These are phyloP conservation scores for Spatholobus suberectus DNA, from an alignment of 306 rosid species.

Conservation along the genomic window DNA sequence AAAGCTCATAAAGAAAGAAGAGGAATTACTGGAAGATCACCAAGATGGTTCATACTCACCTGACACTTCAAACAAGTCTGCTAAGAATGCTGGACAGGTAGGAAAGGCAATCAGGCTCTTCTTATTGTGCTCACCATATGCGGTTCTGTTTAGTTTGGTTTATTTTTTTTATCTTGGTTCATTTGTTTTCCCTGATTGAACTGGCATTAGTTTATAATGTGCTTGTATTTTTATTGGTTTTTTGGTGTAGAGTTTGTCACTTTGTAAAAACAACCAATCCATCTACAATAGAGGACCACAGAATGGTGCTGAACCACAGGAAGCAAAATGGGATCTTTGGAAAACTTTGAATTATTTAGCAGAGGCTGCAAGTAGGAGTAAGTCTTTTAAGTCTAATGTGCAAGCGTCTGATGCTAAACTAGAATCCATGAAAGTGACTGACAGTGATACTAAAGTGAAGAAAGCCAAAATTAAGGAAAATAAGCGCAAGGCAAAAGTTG, in stretches of 20 bases:
- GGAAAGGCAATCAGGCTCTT: conserved; percentile 32
- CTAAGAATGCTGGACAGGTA: conserved; percentile 58
- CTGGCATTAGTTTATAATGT: conserved; percentile 12
- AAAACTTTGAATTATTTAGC: conserved; percentile 74
- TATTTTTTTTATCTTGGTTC: neutral
- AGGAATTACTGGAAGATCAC: conserved; percentile 50
- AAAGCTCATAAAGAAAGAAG: conserved; percentile 56
- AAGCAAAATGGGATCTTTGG: conserved; percentile 70
- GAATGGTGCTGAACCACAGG: conserved; percentile 57
- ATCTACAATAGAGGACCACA: conserved; percentile 50
- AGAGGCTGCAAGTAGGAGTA: conserved; percentile 78
- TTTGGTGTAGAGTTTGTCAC: conserved; percentile 67
- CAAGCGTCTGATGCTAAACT: conserved; percentile 55
- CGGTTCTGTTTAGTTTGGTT: conserved; percentile 10
- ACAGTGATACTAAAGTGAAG: conserved; percentile 47
- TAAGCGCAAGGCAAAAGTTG: conserved; percentile 58
- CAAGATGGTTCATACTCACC: conserved; percentile 62
- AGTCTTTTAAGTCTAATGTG: conserved; percentile 65
- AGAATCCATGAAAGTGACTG: conserved; percentile 45
- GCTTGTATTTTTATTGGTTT: conserved; percentile 30
- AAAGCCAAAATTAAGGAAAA: conserved; percentile 60
- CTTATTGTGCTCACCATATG: neutral
- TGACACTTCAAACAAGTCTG: conserved; percentile 55
- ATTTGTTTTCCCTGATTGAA: conserved; percentile 28
- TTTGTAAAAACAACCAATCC: conserved; percentile 57